Percentiles rank a stretch among this genome's conserved stretches.
phyloP scores from a whole-genome alignment of 2,329 filamentous ascomycete genomes.

The Zymoseptoria crescenta region DNA sequence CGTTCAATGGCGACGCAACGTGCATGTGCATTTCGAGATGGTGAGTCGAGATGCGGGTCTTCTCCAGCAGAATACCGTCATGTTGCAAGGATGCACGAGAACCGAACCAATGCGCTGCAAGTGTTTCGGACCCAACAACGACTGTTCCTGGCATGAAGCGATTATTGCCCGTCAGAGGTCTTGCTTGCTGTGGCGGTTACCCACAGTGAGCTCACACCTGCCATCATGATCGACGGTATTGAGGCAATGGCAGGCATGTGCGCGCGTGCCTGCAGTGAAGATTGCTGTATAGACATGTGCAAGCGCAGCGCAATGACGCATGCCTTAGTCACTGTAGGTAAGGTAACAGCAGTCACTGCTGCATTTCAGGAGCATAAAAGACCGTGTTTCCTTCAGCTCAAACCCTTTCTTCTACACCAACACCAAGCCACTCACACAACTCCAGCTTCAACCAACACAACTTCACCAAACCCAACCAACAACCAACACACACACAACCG shows the following conservation, averaged over 20 bases:
- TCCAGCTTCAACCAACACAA: conserved; percentile 4
- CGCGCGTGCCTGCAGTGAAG: not conserved
- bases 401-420: not conserved
- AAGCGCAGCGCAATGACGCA: not conserved
- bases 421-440: not conserved
- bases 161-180: not conserved
- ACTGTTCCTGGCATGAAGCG: not conserved
- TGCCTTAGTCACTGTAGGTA: not conserved
- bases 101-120: not conserved
- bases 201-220: not conserved
- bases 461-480: conserved; percentile 8
- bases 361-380: not conserved
- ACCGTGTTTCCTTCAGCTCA: not conserved
- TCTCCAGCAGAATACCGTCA: not conserved
- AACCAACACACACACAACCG: conserved; percentile 18
- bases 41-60: not conserved
- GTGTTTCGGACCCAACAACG: not conserved
- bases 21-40: not conserved
- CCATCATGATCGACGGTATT: not conserved
- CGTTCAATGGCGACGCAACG: not conserved
- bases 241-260: not conserved
- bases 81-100: not conserved
- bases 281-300: not conserved
- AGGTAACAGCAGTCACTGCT: not conserved
- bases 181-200: not conserved